These are phyloP conservation scores for Pyricularia sp. DNA, from an alignment of 2,329 filamentous ascomycete species.

Conservation along the genomic window DNA sequence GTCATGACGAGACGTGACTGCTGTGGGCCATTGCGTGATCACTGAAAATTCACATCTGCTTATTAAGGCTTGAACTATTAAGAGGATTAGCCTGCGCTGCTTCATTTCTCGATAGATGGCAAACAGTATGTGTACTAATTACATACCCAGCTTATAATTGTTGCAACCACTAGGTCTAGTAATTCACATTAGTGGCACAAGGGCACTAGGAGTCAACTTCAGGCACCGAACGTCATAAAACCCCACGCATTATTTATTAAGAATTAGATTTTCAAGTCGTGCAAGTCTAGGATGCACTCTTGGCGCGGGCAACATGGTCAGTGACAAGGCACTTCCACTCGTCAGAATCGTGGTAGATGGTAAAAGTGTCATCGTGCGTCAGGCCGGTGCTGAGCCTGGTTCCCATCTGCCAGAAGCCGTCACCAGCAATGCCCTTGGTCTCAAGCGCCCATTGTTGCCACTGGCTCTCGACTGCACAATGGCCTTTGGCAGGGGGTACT, in stretches of 20 bases:
- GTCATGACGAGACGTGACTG: no score
- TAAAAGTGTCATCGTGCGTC: conserved; percentile 32
- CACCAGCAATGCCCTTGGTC: conserved; percentile 22
- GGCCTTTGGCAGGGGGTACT: conserved; percentile 8
- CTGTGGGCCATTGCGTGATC: no score
- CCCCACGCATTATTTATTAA: background rate
- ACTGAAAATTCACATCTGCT: no score
- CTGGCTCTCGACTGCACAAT: conserved; percentile 16
- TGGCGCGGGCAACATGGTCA: conserved; percentile 24
- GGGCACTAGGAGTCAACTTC: no score
- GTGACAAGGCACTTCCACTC: conserved; percentile 34
- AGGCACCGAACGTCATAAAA: no score
- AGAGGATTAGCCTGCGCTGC: no score
- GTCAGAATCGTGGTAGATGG: conserved; percentile 30
- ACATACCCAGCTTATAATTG: no score
- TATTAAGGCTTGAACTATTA: no score
- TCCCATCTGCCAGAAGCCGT: conserved; percentile 32
- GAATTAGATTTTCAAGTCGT: background rate
- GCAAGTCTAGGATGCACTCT: background rate
- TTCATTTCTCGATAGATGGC: no score
- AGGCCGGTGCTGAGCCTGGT: conserved; percentile 28
- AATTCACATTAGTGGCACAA: no score
- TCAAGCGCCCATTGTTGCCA: conserved; percentile 23
- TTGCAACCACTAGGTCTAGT: no score
- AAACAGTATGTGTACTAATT: no score